Base-by-base conservation (phyloP, 2,329 filamentous ascomycete genomes). In the Aspergillus melleus region DNA sequence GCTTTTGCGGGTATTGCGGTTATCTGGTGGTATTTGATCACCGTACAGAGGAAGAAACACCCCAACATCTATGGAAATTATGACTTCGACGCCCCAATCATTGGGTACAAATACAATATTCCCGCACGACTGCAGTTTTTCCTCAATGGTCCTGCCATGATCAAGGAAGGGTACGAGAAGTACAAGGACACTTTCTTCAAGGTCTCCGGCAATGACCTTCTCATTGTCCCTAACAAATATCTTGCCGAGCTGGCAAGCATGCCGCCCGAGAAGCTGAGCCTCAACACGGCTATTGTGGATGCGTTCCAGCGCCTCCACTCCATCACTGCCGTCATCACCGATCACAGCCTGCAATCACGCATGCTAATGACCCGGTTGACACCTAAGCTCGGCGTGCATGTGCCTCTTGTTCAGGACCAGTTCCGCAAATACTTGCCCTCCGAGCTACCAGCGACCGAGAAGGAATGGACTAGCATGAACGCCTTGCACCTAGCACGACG, bases 161-260 rank as follows among this genome's bases (percentile, higher is more conserved):
- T 42, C 36, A 42, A n/a, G 16, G 36, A 42, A 42, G 36, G 36
- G 16, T 42, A 42, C 6, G 36, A 42, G 16, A 42, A 42, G 5
- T 42, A 42, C 36, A 42, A 50, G 12, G 47, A 50, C 22, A 50
- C 47, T 4, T 50, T 50, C 22, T 32, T 57, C 54, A 30, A 46
- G 24, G 20, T 57, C 2, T 22, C 32, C 3, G 24, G 49, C 4
- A 44, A 36, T 26, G 68, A 69, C 32, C 59, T 70, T 9, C 52
- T 68, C 11, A 60, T 70, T 6, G 60, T 71, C 16, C 60, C 69
- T 4, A 68, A 66, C 46, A 68, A 65, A 54, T 71, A 67, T 55
- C 49, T 70, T 3, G 62, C 66, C 22, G 69, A 71, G 46, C 55
- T 71, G 24, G 64, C 62, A n/a, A 39, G 39, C 19, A 51, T 68